Percentiles rank a stretch among this genome's conserved stretches.
These are phyloP conservation scores for Penicillium polonicum DNA, from an alignment of 2,329 filamentous ascomycete species.

Conservation along the genomic window DNA sequence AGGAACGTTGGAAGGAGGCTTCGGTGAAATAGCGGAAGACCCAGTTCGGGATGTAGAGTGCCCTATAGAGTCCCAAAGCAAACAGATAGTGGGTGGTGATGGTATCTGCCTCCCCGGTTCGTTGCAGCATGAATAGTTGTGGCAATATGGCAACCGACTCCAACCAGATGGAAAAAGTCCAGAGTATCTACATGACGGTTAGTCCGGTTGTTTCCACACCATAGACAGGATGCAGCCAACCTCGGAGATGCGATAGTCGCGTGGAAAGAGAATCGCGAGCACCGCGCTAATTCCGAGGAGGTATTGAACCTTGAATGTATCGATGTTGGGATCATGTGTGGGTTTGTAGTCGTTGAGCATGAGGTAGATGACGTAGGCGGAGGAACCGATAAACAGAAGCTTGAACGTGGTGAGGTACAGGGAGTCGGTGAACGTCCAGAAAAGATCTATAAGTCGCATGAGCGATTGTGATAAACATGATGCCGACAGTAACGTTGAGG, in stretches of 20 bases:
- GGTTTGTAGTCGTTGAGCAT: slow-evolving; percentile 98
- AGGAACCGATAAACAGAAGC: slow-evolving; percentile 85
- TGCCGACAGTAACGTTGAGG: neutral
- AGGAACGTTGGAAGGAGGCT: slow-evolving; percentile 73
- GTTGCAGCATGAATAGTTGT: slow-evolving; percentile 96
- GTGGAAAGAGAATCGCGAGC: slow-evolving; percentile 78
- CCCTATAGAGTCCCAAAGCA: slow-evolving; percentile 84
- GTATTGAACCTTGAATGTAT: slow-evolving; percentile 97
- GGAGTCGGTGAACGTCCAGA: slow-evolving; percentile 76
- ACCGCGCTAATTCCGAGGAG: slow-evolving; percentile 77
- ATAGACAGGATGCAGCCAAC: slow-evolving; percentile 35
- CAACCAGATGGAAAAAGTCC: slow-evolving; percentile 98
- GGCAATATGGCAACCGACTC: slow-evolving; percentile 95
- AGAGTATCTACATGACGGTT: slow-evolving; percentile 65
- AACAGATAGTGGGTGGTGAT: slow-evolving; percentile 98
- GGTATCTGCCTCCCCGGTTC: slow-evolving; percentile 97
- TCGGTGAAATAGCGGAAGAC: slow-evolving; percentile 85
- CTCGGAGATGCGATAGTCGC: slow-evolving; percentile 74
- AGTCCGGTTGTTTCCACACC: slow-evolving; percentile 13
- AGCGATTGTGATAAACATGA: neutral
- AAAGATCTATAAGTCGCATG: slow-evolving; percentile 60
- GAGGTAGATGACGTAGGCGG: slow-evolving; percentile 92
- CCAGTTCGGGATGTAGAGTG: slow-evolving; percentile 98
- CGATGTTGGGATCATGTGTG: slow-evolving; percentile 92
- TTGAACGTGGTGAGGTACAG: slow-evolving; percentile 96